Evolutionary conservation across 306 rosid genomes (phyloP).

Genomic region (Medicago arabica): DNA sequence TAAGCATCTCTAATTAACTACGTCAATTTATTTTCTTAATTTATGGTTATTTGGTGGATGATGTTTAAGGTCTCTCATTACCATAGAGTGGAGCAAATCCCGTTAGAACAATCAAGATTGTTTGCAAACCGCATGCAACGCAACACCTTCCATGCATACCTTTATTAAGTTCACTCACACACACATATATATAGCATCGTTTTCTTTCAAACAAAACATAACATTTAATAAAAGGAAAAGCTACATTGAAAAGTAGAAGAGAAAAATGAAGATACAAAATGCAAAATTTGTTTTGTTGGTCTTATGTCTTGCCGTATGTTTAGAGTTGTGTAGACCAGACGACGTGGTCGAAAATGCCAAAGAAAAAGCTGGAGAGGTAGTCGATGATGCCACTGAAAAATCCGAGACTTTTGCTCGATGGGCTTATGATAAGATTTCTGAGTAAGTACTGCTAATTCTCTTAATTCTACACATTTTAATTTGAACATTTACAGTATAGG

Average conservation of each 20-base stretch:
- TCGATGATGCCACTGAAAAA: slow-evolving; percentile 23
- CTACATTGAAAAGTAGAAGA: background rate
- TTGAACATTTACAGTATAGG: too few relatives aligned
- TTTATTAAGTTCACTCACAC: background rate
- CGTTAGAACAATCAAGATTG: slow-evolving; percentile 10
- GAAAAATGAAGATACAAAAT: slow-evolving; percentile 42
- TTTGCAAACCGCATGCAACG: background rate
- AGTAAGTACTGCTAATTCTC: slow-evolving; percentile 38
- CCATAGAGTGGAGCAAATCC: slow-evolving; percentile 26
- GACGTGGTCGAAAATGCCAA: background rate
- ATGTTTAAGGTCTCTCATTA: too few relatives aligned
- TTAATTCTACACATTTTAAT: background rate
- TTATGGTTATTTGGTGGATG: too few relatives aligned
- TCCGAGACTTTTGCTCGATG: slow-evolving; percentile 48
- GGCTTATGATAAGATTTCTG: slow-evolving; percentile 49
- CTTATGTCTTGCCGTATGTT: slow-evolving; percentile 42
- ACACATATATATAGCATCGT: background rate
- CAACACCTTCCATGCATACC: background rate
- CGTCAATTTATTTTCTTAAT: too few relatives aligned
- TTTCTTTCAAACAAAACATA: background rate
- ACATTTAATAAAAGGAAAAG: background rate
- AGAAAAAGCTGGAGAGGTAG: slow-evolving; percentile 33
- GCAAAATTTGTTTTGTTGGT: slow-evolving; percentile 38
- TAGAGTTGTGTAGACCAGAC: slow-evolving; percentile 33
- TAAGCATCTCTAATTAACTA: too few relatives aligned